Evolutionary conservation across 2,329 filamentous ascomycete species (phyloP).

Genomic region (Rhytidhysteron rufulum): DNA sequence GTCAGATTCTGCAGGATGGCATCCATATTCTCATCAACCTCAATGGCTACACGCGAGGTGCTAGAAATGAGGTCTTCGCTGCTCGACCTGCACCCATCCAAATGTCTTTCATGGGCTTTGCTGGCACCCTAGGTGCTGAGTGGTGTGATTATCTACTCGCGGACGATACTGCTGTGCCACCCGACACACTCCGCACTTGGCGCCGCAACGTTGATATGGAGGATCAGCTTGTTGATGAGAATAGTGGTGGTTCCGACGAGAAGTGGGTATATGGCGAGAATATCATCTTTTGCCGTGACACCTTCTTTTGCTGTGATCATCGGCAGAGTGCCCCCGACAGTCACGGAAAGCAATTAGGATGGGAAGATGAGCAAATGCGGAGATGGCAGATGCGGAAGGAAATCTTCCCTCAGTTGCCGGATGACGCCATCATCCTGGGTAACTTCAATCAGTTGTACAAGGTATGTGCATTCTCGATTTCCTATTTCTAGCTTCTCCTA

Average conservation of each 20-base stretch:
- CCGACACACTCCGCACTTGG: slow-evolving; percentile 73
- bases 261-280: slow-evolving; percentile 97
- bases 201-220: slow-evolving; percentile 70
- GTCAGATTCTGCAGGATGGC: slow-evolving; percentile 79
- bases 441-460: slow-evolving; percentile 99
- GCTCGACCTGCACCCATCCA: slow-evolving; percentile 92
- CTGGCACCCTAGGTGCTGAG: slow-evolving; percentile 89
- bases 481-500: no score
- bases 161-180: slow-evolving; percentile 81
- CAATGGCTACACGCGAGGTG: slow-evolving; percentile 96
- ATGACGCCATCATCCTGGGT: slow-evolving; percentile 85
- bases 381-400: slow-evolving; percentile 93
- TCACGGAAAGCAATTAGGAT: slow-evolving; percentile 61
- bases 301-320: slow-evolving; percentile 98
- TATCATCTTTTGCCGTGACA: slow-evolving; percentile 88
- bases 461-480: slow-evolving; percentile 58
- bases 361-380: slow-evolving; percentile 76
- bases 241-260: slow-evolving; percentile 65
- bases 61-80: slow-evolving; percentile 96
- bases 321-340: slow-evolving; percentile 79
- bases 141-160: slow-evolving; percentile 98
- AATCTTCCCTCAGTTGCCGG: slow-evolving; percentile 76
- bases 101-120: slow-evolving; percentile 99
- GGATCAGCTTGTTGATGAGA: slow-evolving; percentile 60
- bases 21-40: slow-evolving; percentile 96